Evolutionary conservation across 108 stramenopile genomes (phyloP), one percentile per base, ranked within the genome.

Genomic region (Cyclotella baltica): DNA sequence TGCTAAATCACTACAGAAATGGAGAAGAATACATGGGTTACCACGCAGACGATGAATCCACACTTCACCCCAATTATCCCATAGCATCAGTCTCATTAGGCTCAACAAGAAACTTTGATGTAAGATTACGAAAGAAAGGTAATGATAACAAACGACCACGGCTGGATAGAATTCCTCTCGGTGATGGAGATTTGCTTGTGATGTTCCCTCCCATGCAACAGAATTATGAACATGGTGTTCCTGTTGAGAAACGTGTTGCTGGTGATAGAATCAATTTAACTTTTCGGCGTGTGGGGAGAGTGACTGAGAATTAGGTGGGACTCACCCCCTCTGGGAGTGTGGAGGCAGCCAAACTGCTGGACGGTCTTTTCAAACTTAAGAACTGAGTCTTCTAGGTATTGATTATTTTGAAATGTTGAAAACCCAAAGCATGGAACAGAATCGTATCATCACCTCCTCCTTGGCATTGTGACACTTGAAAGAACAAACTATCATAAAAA

Each of bases 151-250:
- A 38, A 67, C 20, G 48, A 73, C 61, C 72, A 11, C 64, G 78
- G 46, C n/a, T 73, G 58, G 72, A 64, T 23, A 72, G 78, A 53
- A 62, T 73, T 38, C 55, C 71, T 61, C 53, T 80, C 0, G 72
- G 78, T 0, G 78, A 80, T 68, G 78, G 78, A 0, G 78, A 80
- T 40, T 51, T 80, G 23, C 72, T 80, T 0, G 50, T 80, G 0
- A 80, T 80, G 78, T 68, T 80, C 28, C 71, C 65, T 72, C 78
- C 78, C n/a, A 80, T 80, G 78, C 78, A 80, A 62, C 16, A 56
- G 3, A 15, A 80, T 37, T 80, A 73, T 51, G 78, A 80, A 51
- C 78, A 80, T 68, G 34, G 55, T 33, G 34, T 80, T 36, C 78
- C 80, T 29, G 76, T 76, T 0, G 75, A 81, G 50, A 81, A 77